Conservation (phyloP, 2,329 filamentous ascomycete species). For the Microcera coccophila region DNA sequence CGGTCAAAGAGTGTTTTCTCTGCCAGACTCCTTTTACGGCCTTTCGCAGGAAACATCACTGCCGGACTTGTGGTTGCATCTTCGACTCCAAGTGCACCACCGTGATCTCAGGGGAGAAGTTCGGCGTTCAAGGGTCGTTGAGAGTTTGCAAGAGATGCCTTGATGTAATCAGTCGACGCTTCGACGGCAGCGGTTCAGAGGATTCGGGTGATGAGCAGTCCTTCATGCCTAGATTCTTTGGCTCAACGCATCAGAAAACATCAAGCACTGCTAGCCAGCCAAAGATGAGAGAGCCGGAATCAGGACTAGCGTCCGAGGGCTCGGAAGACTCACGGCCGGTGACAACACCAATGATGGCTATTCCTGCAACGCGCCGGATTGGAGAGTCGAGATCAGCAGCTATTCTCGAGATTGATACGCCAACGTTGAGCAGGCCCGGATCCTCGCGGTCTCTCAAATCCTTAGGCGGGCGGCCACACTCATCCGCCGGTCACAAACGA, state of each 20-base stretch:
- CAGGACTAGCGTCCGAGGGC: slow-evolving; percentile 38
- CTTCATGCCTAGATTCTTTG: slow-evolving; percentile 62
- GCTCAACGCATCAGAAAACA: slow-evolving; percentile 48
- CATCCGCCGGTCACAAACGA: slow-evolving; percentile 69
- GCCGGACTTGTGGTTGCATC: slow-evolving; percentile 93
- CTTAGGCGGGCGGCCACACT: slow-evolving; percentile 67
- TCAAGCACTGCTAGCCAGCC: slow-evolving; percentile 27
- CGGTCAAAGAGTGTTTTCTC: slow-evolving; percentile 93
- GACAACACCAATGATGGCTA: slow-evolving; percentile 69
- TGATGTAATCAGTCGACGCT: slow-evolving; percentile 81
- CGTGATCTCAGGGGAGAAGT: slow-evolving; percentile 80
- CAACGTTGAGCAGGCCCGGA: slow-evolving; percentile 81
- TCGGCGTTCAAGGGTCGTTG: slow-evolving; percentile 79
- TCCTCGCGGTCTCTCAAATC: slow-evolving; percentile 88
- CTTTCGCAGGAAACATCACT: slow-evolving; percentile 94
- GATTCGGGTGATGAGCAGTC: slow-evolving; percentile 77
- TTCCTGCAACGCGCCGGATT: slow-evolving; percentile 60
- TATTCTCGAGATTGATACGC: slow-evolving; percentile 83
- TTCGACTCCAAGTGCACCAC: slow-evolving; percentile 96
- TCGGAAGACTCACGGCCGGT: slow-evolving; percentile 50
- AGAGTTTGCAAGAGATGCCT: slow-evolving; percentile 92
- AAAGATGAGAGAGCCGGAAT: slow-evolving; percentile 39
- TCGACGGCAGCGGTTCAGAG: slow-evolving; percentile 82
- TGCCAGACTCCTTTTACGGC: slow-evolving; percentile 89
- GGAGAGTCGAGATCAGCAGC: slow-evolving; percentile 81